phyloP scores from a whole-genome alignment of 2,329 filamentous ascomycete species.

The Aspergillus sp. region DNA sequence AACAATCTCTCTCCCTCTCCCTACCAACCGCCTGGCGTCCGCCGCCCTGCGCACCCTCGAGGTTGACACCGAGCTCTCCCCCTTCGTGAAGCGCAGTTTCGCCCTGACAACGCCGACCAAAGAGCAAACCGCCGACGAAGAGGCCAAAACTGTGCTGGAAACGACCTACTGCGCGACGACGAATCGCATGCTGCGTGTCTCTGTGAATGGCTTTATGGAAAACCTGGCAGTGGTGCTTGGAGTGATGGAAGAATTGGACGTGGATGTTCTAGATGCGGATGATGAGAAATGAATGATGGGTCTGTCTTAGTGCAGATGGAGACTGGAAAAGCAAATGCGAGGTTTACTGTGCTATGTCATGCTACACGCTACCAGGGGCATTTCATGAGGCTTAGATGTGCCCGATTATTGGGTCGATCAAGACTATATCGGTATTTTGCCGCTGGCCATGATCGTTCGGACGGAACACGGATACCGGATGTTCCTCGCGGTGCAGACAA shows the following conservation, averaged over 20 bases:
- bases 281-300: slow-evolving; percentile 25
- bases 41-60: slow-evolving; percentile 73
- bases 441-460: background rate
- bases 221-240: slow-evolving; percentile 80
- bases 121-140: slow-evolving; percentile 23
- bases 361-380: background rate
- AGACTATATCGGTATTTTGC: background rate
- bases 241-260: slow-evolving; percentile 87
- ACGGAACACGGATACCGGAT: background rate
- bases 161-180: slow-evolving; percentile 85
- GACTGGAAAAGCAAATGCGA: no score
- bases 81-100: slow-evolving; percentile 74
- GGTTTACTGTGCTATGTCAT: background rate
- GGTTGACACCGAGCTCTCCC: slow-evolving; percentile 87
- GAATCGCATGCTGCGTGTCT: slow-evolving; percentile 93
- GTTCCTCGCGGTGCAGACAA: background rate
- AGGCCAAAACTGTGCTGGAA: slow-evolving; percentile 59
- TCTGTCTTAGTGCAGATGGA: no score
- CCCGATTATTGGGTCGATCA: background rate
- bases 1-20: slow-evolving; percentile 76
- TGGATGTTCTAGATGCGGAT: slow-evolving; percentile 67
- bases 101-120: slow-evolving; percentile 50
- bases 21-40: slow-evolving; percentile 72
- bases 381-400: background rate
- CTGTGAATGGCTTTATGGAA: slow-evolving; percentile 96